Conservation (phyloP, 345 rosid genomes). For the Salix viminalis region DNA sequence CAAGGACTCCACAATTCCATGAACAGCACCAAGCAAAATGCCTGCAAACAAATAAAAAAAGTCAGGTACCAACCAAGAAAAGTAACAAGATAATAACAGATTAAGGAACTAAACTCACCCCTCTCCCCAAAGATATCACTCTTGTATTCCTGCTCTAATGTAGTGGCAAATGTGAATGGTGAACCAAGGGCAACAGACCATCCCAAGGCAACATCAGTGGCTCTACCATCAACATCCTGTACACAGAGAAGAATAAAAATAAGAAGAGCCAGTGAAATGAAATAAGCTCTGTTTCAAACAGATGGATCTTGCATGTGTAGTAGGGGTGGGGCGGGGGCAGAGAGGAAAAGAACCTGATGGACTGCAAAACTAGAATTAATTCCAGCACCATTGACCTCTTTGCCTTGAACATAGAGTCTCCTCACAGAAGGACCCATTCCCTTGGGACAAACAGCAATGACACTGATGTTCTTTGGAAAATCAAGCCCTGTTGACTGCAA, state of each 20-base stretch:
- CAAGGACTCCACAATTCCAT: conserved; percentile 81
- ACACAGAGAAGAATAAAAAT: background rate
- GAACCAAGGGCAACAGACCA: conserved; percentile 96
- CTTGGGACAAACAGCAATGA: conserved; percentile 87
- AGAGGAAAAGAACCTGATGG: conserved; percentile 56
- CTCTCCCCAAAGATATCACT: conserved; percentile 96
- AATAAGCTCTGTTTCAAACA: background rate
- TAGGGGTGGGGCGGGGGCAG: background rate
- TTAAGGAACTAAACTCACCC: conserved; percentile 35
- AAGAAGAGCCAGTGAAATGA: background rate
- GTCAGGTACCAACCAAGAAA: conserved; percentile 1
- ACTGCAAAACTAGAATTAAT: conserved; percentile 89
- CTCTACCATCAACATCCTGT: conserved; percentile 92
- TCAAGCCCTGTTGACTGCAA: conserved; percentile 67
- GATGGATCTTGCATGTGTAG: background rate
- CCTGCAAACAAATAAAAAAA: conserved; percentile 33
- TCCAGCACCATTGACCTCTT: conserved; percentile 93
- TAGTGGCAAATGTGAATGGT: conserved; percentile 89
- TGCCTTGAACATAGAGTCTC: conserved; percentile 90
- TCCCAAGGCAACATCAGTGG: conserved; percentile 81
- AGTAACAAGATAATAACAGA: too few relatives aligned
- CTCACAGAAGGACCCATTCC: conserved; percentile 97
- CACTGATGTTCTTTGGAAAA: conserved; percentile 80
- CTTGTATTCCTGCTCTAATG: conserved; percentile 86
- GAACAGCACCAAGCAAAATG: conserved; percentile 88